phyloP scores from a whole-genome alignment of 495 filamentous ascomycete genomes.

The Diplogelasinospora grovesii region DNA sequence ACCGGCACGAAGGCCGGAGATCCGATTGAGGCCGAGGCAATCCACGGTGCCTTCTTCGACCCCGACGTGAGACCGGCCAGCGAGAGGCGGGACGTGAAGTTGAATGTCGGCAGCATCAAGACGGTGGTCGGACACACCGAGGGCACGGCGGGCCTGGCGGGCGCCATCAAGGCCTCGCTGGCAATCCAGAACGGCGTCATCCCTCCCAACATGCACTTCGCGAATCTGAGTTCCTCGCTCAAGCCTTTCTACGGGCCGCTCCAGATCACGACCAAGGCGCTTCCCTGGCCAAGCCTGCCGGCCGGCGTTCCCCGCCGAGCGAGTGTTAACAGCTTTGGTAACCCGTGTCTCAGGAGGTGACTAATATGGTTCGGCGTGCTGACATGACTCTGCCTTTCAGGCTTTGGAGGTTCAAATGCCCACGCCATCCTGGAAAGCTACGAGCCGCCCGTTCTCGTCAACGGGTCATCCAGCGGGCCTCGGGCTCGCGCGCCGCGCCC shows the following conservation, averaged over 20 bases:
- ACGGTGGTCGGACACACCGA: conserved; percentile 51
- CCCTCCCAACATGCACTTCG: conserved; percentile 36
- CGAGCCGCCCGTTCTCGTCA: too few species aligned
- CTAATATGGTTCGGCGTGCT: too few species aligned
- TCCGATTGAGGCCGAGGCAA: conserved; percentile 25
- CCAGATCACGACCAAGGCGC: conserved; percentile 19
- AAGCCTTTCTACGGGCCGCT: conserved; percentile 10
- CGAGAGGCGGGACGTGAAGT: too few species aligned
- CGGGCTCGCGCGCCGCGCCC: too few species aligned
- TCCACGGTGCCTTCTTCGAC: conserved; percentile 15
- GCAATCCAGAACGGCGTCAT: conserved; percentile 44
- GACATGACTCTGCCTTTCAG: too few species aligned
- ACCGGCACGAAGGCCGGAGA: conserved; percentile 27
- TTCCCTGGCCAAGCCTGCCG: conserved; percentile 1
- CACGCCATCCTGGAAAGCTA: conserved; percentile 19
- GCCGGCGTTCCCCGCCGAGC: conserved; percentile 3
- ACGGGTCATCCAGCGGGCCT: too few species aligned
- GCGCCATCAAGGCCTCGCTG: conserved; percentile 45
- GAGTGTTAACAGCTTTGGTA: conserved; percentile 9
- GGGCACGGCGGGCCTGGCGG: conserved; percentile 43
- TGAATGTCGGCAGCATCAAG: conserved; percentile 51
- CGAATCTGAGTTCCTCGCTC: conserved; percentile 41
- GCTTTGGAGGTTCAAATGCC: conserved; percentile 13
- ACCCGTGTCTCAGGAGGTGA: too few species aligned
- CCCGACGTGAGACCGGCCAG: too few species aligned